Evolutionary conservation across 805 yeast species (phyloP).

Genomic region (Wickerhamiella azymoides): DNA sequence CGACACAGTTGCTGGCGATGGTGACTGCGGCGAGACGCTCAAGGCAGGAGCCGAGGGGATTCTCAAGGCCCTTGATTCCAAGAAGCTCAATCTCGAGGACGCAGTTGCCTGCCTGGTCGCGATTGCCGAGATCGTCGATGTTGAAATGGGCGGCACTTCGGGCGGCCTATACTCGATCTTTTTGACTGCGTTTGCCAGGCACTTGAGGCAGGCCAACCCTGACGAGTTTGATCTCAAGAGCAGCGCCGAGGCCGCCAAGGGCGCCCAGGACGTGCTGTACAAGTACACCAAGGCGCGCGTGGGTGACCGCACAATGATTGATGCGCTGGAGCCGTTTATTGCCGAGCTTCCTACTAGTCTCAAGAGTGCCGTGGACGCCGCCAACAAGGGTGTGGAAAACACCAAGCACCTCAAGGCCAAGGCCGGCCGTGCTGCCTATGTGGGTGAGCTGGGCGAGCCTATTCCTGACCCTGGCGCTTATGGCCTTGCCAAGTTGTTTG

Average conservation of each 20-base stretch:
- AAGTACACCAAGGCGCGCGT: slow-evolving; percentile 77
- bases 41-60: slow-evolving; percentile 71
- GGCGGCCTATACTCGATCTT: slow-evolving; percentile 86
- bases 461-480: slow-evolving; percentile 93
- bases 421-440: slow-evolving; percentile 91
- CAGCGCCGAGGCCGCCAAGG: slow-evolving; percentile 22
- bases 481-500: slow-evolving; percentile 53
- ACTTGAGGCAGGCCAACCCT: slow-evolving; percentile 26
- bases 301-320: slow-evolving; percentile 83
- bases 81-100: slow-evolving; percentile 17
- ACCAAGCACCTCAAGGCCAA: slow-evolving; percentile 68
- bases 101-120: slow-evolving; percentile 47
- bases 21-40: slow-evolving; percentile 91
- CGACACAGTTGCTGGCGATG: slow-evolving; percentile 89
- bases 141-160: slow-evolving; percentile 94
- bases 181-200: slow-evolving; percentile 59
- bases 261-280: slow-evolving; percentile 61
- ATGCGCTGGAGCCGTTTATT: slow-evolving; percentile 79
- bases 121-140: slow-evolving; percentile 72
- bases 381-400: slow-evolving; percentile 57
- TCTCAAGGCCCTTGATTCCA: slow-evolving; percentile 35
- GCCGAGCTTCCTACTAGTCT: slow-evolving; percentile 41
- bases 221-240: slow-evolving; percentile 16
- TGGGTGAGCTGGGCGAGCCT: slow-evolving; percentile 41
- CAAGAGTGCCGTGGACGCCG: slow-evolving; percentile 49